These are phyloP conservation scores for Thermothielavioides terrestris DNA, from an alignment of 495 filamentous ascomycete species.

Conservation along the genomic window DNA sequence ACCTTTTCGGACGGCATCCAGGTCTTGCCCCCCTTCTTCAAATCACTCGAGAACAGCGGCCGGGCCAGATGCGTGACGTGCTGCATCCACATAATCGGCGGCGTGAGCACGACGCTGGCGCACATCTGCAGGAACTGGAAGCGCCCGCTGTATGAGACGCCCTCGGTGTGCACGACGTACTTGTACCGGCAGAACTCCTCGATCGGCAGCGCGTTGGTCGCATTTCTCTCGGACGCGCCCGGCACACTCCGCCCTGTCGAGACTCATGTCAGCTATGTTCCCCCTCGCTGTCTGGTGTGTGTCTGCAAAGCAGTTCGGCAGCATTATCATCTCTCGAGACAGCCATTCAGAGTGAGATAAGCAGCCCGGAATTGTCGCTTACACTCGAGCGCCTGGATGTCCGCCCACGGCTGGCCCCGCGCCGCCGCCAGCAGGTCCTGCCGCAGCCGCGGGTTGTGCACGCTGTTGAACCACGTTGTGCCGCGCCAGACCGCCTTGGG, in stretches of 20 bases:
- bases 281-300: no score
- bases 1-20: conserved; percentile 19
- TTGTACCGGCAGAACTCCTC: conserved; percentile 45
- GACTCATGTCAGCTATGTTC: no score
- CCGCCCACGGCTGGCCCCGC: conserved; percentile 37
- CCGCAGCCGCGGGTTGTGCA: conserved; percentile 34
- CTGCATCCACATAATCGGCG: conserved; percentile 43
- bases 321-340: no score
- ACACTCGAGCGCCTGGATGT: conserved; percentile 42
- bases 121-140: conserved; percentile 48
- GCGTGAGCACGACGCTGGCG: conserved; percentile 38
- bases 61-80: conserved; percentile 41
- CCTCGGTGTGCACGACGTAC: conserved; percentile 53
- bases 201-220: conserved; percentile 35
- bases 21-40: conserved; percentile 11
- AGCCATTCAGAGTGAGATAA: no score
- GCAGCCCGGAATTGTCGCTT: no score
- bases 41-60: conserved; percentile 32
- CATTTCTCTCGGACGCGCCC: not conserved
- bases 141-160: conserved; percentile 49
- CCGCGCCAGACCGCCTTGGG: conserved; percentile 65
- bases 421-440: conserved; percentile 34
- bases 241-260: not conserved
- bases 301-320: no score
- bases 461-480: conserved; percentile 42